Base-by-base conservation (phyloP, 148 eudicot species). In the Persicaria maculosa region DNA sequence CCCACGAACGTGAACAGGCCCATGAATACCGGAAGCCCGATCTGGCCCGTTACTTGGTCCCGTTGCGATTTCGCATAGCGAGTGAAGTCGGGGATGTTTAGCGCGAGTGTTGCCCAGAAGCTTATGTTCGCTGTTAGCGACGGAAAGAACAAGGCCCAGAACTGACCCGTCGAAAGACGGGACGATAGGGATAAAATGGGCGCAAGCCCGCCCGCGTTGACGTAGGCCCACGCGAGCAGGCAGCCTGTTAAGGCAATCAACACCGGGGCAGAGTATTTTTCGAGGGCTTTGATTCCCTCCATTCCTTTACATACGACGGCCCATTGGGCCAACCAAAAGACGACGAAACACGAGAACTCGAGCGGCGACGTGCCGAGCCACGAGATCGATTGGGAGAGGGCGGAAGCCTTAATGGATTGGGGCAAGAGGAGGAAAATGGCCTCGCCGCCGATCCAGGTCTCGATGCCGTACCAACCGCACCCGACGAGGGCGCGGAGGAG, bases 391-490 rank as follows among this genome's bases (percentile, higher is more conserved):
- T 77, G 77, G 4, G 97, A 67, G 8, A 76, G 5, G 19, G 48
- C 1, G 4, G 92, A 88, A 43, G 83, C 71, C 46, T 86, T 92
- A 44, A 95, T 54, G 0, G 58, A 52, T 54, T 81, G 57, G 0
- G 99, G 97, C 12, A 95, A 61, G 17, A 95, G 85, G 5, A 95
- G 80, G 72, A 79, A 90, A 55, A 95, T 86, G 0, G 99, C 97
- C 75, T 95, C 91, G 14, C 99, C 99, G 7, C 99, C 99, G 20
- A 95, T 95, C 99, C 99, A 95, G 0, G 97, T 87, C 65, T 92
- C 99, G 73, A 95, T 95, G 0, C 99, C 97, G 71, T 89, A 95
- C 99, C 99, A 95, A 0, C 99, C 99, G 74, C 99, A 95, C 7
- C 97, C 97, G 44, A 95, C 93, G 58, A 95, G 80, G 20, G 94